Conservation (phyloP, 2,329 filamentous ascomycete genomes). For the Shiraia bambusicola region DNA sequence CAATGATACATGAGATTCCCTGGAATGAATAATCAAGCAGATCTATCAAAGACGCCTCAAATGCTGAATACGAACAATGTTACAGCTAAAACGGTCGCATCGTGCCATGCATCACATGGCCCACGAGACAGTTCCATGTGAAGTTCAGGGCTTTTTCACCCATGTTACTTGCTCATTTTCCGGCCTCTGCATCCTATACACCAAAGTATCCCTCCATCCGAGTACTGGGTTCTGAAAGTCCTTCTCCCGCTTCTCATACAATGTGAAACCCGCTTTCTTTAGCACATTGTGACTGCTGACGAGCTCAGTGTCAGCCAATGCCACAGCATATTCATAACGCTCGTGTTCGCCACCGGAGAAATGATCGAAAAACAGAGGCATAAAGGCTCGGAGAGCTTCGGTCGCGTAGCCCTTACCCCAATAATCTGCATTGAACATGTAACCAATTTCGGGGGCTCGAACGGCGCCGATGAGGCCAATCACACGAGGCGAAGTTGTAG, state of each 20-base stretch:
- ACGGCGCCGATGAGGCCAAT: constrained; percentile 48
- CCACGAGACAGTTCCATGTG: too few species aligned
- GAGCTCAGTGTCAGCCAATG: constrained; percentile 55
- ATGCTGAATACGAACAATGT: too few species aligned
- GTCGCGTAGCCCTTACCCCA: constrained; percentile 49
- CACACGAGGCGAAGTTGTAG: constrained; percentile 27
- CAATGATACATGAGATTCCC: too few species aligned
- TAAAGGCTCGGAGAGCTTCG: constrained; percentile 47
- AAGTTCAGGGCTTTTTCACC: too few species aligned
- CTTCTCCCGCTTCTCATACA: constrained; percentile 47
- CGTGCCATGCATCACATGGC: too few species aligned
- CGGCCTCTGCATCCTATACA: constrained; percentile 33
- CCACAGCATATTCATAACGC: constrained; percentile 44
- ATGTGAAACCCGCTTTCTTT: constrained; percentile 57
- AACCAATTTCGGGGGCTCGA: constrained; percentile 47
- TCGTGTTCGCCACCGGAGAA: constrained; percentile 30
- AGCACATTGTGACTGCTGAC: constrained; percentile 58
- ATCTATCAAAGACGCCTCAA: too few species aligned
- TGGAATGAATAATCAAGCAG: too few species aligned
- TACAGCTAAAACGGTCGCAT: too few species aligned
- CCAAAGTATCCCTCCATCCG: constrained; percentile 39
- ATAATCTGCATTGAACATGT: constrained; percentile 45
- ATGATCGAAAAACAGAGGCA: constrained; percentile 45
- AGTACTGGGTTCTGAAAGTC: constrained; percentile 42
- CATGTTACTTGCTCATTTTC: neutral